Evolutionary conservation across 495 filamentous ascomycete species (phyloP).

Genomic region (Hypoxylon trugodes): DNA sequence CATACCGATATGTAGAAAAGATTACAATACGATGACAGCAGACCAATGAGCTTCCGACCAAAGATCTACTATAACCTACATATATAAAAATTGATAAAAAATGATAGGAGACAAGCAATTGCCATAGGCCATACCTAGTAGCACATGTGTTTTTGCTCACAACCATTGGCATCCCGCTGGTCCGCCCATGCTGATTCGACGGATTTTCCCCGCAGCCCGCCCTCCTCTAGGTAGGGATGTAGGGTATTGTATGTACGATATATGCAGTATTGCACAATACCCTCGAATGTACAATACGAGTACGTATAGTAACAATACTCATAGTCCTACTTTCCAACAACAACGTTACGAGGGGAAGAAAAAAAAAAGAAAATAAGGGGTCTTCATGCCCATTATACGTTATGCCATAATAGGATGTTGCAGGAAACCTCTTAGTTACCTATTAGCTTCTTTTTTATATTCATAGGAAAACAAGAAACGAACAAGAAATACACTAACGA

Average conservation of each 20-base stretch:
- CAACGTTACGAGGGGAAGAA: too few relatives aligned
- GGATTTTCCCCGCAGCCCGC: conserved; percentile 40
- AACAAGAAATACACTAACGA: background rate
- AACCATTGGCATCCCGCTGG: conserved; percentile 28
- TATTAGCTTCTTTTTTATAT: conserved; percentile 3
- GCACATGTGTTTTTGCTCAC: conserved; percentile 18
- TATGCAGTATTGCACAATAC: conserved; percentile 32
- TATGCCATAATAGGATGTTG: too few relatives aligned
- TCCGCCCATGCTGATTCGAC: conserved; percentile 32
- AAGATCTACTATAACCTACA: conserved; percentile 2
- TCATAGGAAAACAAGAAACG: conserved; percentile 1
- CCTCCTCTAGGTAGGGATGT: too few relatives aligned
- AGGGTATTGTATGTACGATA: conserved; percentile 26
- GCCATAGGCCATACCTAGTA: conserved; percentile 20
- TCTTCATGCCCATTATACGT: too few relatives aligned
- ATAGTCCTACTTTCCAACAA: too few relatives aligned
- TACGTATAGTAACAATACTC: too few relatives aligned
- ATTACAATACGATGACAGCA: conserved; percentile 5
- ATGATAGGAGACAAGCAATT: conserved; percentile 4
- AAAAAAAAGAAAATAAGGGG: too few relatives aligned
- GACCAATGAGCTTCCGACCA: conserved; percentile 8
- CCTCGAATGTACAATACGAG: conserved; percentile 19
- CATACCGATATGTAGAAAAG: conserved; percentile 1
- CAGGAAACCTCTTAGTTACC: conserved; percentile 12
- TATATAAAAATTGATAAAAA: background rate